These are phyloP conservation scores for Mortierella sp. DNA, from an alignment of 371 early-diverging fungal genomes.

Conservation along the genomic window DNA sequence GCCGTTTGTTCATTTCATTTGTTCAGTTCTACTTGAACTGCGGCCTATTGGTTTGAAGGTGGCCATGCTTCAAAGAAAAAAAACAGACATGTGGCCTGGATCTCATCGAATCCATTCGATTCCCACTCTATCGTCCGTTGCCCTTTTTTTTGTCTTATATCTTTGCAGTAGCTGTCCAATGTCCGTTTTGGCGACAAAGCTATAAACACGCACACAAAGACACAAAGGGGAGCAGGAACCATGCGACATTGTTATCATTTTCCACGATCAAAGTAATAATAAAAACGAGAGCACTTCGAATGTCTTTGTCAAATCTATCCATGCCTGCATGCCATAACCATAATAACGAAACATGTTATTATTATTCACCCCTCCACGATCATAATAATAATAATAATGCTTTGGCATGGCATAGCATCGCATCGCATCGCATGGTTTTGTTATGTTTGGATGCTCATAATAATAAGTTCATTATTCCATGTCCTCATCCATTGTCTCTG, in stretches of 20 bases:
- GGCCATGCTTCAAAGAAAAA: too few species aligned
- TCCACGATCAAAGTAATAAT: neutral
- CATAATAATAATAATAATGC: neutral
- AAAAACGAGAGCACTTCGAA: neutral
- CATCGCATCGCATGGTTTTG: constrained; percentile 4
- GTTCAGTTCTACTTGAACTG: too few species aligned
- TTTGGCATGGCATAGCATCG: neutral
- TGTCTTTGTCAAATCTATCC: neutral
- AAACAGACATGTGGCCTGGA: too few species aligned
- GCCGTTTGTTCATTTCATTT: too few species aligned
- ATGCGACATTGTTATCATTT: neutral
- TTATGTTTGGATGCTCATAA: neutral
- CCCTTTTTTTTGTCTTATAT: too few species aligned
- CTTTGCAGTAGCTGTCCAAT: too few species aligned
- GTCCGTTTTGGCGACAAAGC: neutral
- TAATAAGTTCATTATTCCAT: neutral
- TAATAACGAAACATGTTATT: neutral
- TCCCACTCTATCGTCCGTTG: too few species aligned
- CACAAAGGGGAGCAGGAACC: neutral
- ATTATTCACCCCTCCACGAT: neutral
- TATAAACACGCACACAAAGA: neutral
- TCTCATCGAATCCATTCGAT: too few species aligned
- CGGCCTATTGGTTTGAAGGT: too few species aligned
- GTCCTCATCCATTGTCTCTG: neutral
- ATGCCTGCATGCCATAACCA: neutral